phyloP scores from a whole-genome alignment of 305 asterid genomes.

The Solanum hybrid region DNA sequence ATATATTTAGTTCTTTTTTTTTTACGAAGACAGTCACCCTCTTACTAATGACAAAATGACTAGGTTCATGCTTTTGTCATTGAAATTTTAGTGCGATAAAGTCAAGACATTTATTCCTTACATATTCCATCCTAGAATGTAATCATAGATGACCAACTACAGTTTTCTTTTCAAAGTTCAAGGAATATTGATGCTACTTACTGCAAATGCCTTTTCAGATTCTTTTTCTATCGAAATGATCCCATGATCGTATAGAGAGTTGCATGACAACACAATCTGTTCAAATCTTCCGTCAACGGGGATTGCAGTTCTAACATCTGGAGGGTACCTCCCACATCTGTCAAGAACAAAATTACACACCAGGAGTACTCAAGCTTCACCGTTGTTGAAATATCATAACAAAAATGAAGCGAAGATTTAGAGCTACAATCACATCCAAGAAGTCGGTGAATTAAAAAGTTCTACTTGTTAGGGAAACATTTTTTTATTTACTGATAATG shows the following conservation, averaged over 20 bases:
- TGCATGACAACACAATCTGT: constrained; percentile 81
- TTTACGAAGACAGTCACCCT: neutral
- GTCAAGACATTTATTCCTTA: neutral
- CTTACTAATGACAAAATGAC: constrained; percentile 1
- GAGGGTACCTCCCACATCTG: constrained; percentile 93
- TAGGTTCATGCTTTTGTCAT: neutral
- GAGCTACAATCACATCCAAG: neutral
- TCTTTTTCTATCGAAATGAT: constrained; percentile 84
- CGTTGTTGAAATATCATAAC: neutral
- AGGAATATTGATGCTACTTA: constrained; percentile 25
- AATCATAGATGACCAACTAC: neutral
- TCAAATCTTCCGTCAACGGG: constrained; percentile 95
- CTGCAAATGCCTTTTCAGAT: constrained; percentile 67
- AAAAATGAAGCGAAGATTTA: neutral
- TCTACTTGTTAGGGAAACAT: neutral
- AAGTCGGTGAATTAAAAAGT: neutral
- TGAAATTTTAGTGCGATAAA: neutral
- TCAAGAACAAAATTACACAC: constrained; percentile 6
- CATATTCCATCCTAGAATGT: neutral
- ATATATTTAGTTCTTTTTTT: neutral
- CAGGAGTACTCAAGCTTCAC: neutral
- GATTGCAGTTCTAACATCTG: constrained; percentile 87
- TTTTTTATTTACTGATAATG: neutral
- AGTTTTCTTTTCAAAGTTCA: neutral
- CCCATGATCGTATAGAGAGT: constrained; percentile 82